Base-by-base conservation (phyloP, 495 filamentous ascomycete species). In the Rostrohypoxylon terebratum region DNA sequence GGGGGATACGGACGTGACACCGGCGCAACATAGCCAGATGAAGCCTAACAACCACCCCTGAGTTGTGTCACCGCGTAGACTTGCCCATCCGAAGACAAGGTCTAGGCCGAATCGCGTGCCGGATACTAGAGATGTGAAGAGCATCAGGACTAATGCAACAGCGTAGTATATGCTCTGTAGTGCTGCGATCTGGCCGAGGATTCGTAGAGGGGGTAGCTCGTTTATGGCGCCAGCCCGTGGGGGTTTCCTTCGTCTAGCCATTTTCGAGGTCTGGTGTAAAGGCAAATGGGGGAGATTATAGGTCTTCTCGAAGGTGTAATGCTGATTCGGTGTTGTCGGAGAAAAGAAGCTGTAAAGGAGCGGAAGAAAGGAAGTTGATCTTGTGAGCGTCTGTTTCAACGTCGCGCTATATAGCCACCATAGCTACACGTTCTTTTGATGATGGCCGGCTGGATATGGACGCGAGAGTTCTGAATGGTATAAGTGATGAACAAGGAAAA, bases 21-120 rank as follows among this genome's bases (percentile, higher is more conserved):
- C 81, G 59, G 90, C 89, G 75, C 91, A 91, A 74, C 97, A 80
- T 78, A 97, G 76, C 94, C 94, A 97, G 10, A 97, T 90, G 63
- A 97, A 84, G 3, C 92, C 93, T 71, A 96, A 75, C 79, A 94
- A 91, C 95, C 95, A 99, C 47, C 96, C 96, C 40, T 93, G 87
- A 6, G 94, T 94, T 4, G 91, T 97, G 83, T 98, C 96, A 40
- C 93, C 94, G 66, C 94, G 83, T 68, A 98, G 75, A n/a, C 87
- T 85, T 59, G 88, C 84, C 93, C 95, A 98, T 71, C 88, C 89
- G 55, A 98, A 86, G 1, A 98, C 80, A 36, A 97, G 78, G 55
- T 92, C 90, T 0, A 91, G 74, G 25, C 80, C 87, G 71, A 98
- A 94, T 1, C 84, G 78, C 10, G 86, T 84, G 3, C 96, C 96